Conservation (phyloP, 2,329 filamentous ascomycete genomes). For the Colletotrichum sp. region DNA sequence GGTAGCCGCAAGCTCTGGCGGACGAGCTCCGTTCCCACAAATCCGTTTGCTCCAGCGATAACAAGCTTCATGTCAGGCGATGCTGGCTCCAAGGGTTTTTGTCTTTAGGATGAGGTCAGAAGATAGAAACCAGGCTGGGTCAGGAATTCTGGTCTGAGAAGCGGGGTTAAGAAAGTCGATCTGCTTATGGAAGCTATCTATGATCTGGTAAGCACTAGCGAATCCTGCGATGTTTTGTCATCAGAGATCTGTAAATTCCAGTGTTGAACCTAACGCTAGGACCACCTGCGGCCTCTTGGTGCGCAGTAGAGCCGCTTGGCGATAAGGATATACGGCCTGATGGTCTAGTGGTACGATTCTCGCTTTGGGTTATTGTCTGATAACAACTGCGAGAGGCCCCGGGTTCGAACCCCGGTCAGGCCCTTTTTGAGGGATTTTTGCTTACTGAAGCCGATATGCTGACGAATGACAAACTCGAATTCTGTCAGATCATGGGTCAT, state of each 20-base stretch:
- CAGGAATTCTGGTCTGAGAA: neutral
- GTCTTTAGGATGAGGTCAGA: neutral
- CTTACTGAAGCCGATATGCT: neutral
- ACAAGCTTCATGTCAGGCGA: constrained; percentile 47
- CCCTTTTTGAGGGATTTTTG: neutral
- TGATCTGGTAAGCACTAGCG: neutral
- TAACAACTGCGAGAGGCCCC: neutral
- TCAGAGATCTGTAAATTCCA: neutral
- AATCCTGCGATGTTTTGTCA: neutral
- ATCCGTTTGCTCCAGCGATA: constrained; percentile 46
- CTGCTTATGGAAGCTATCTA: neutral
- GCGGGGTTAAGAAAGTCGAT: neutral
- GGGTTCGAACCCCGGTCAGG: neutral
- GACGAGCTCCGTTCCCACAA: constrained; percentile 46
- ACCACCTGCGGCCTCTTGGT: neutral
- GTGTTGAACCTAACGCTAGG: neutral
- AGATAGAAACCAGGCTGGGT: neutral
- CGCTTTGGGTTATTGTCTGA: neutral
- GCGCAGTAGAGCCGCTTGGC: neutral
- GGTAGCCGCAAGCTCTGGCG: constrained; percentile 43
- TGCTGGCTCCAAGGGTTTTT: constrained; percentile 8
- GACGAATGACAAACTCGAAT: neutral
- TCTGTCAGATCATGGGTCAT: neutral
- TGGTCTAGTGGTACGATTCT: neutral
- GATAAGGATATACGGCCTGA: neutral